Base-by-base conservation (phyloP, 371 early-diverging fungal genomes). In the Blakeslea trispora region DNA sequence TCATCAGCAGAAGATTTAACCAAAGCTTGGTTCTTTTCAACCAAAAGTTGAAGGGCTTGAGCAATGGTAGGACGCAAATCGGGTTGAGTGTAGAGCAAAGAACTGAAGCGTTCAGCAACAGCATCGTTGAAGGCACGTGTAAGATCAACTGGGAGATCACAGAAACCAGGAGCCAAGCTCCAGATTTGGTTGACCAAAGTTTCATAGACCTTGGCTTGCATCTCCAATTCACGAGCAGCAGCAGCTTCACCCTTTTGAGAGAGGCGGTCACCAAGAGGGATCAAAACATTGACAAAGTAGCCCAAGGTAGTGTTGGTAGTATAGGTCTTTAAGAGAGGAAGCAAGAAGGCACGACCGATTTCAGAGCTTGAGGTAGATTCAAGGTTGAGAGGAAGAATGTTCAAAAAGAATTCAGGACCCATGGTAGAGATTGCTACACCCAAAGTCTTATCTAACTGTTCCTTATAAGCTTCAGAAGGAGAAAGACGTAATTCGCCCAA, bases 161-260 rank as follows among this genome's bases (percentile, higher is more conserved):
- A 93, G 64, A 95, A 89, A 11, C 90, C 91, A 14, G 92, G 92
- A 23, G 94, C 80, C 45, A 96, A 71, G 24, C 87, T 84, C 93
- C 97, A 97, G 42, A 95, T 83, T 74, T 98, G 98, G 31, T 87
- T 81, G 22, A 81, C 84, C 41, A 98, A 73, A 0, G 96, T 94
- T 50, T 89, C 90, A 65, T 90, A 94, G 39, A 98, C 84, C 74
- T 97, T 97, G 57, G 92, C 89, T 79, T 94, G 92, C 59, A 92
- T 79, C 23, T 75, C 84, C 19, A 84, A 74, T 42, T 84, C 88
- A 45, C 85, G 75, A 23, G 77, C 74, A 47, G 78, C 73, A 55
- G 89, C 88, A 21, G 67, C 75, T 24, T 79, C 80, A 21, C 83
- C 81, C 61, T 86, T 87, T 22, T 79, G 74, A n/a, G 81, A 74